Percentiles rank a stretch among this genome's conserved stretches.
These are phyloP conservation scores for Gonapodya sp. DNA, from an alignment of 192 early-diverging fungal genomes.

Conservation along the genomic window DNA sequence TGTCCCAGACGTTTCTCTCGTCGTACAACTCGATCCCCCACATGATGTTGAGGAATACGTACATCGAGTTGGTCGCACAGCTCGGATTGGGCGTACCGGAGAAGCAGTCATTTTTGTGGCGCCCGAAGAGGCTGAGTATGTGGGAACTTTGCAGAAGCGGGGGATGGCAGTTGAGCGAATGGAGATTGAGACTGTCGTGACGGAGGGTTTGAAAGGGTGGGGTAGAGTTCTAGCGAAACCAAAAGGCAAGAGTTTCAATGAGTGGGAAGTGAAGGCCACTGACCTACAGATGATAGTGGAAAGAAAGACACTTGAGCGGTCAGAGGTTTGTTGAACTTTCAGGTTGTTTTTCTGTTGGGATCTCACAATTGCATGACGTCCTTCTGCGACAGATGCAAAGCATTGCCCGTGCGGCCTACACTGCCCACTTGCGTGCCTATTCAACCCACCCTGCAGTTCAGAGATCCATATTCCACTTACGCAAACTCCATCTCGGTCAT, in stretches of 20 bases:
- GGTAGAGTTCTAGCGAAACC: slow-evolving; percentile 18
- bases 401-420: slow-evolving; percentile 71
- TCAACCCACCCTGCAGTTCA: slow-evolving; percentile 79
- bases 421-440: slow-evolving; percentile 86
- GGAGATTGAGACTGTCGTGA: slow-evolving; percentile 50
- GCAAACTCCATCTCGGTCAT: slow-evolving; percentile 91
- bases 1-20: slow-evolving; percentile 80
- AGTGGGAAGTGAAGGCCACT: slow-evolving; percentile 35
- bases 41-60: slow-evolving; percentile 90
- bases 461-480: slow-evolving; percentile 88
- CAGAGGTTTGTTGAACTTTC: slow-evolving; percentile 36
- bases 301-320: slow-evolving; percentile 52
- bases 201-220: slow-evolving; percentile 30
- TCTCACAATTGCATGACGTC: slow-evolving; percentile 15
- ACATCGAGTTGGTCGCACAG: slow-evolving; percentile 94
- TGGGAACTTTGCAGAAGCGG: slow-evolving; percentile 53
- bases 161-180: slow-evolving; percentile 40
- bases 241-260: slow-evolving; percentile 30
- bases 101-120: slow-evolving; percentile 76
- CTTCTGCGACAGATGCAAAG: slow-evolving; percentile 33
- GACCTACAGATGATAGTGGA: slow-evolving; percentile 60
- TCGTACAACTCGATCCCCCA: slow-evolving; percentile 96
- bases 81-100: slow-evolving; percentile 83
- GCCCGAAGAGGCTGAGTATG: slow-evolving; percentile 68
- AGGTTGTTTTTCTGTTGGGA: slow-evolving; percentile 12